A percentile compares a stretch with the other conserved stretches of the same genome.
Conservation (phyloP, 352 stramenopile genomes). For the Globisporangium abappressorium region DNA sequence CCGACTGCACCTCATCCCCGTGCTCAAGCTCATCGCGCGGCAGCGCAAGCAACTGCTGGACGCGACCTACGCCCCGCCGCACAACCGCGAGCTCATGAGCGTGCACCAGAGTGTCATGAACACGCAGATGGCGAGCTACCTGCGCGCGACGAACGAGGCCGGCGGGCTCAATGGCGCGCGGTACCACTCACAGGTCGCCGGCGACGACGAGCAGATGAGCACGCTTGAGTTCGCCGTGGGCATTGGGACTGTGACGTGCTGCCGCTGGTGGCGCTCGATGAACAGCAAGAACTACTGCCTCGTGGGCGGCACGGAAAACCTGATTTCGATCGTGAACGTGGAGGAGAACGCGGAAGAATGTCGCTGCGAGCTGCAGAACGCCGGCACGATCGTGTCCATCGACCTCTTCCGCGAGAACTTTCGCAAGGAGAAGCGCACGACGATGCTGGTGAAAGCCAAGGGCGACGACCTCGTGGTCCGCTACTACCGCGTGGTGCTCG, state of each 20-base stretch:
- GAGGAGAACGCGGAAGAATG: conserved; percentile 84
- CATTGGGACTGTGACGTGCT: conserved; percentile 65
- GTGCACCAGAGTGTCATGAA: conserved; percentile 71
- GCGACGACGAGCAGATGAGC: conserved; percentile 83
- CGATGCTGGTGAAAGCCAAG: conserved; percentile 77
- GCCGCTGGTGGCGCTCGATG: conserved; percentile 77
- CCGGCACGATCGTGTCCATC: conserved; percentile 64
- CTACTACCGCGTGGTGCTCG: conserved; percentile 82
- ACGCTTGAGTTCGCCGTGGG: conserved; percentile 74
- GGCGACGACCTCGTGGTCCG: conserved; percentile 40
- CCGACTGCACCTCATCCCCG: conserved; percentile 70
- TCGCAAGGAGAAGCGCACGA: conserved; percentile 67
- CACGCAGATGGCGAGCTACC: conserved; percentile 80
- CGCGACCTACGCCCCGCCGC: conserved; percentile 42
- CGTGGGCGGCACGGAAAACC: conserved; percentile 64
- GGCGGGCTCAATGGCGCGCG: conserved; percentile 76
- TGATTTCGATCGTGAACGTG: conserved; percentile 86
- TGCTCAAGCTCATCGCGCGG: conserved; percentile 52
- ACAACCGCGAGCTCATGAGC: conserved; percentile 70
- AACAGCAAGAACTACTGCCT: conserved; percentile 86
- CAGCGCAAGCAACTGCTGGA: conserved; percentile 61
- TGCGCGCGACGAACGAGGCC: conserved; percentile 76
- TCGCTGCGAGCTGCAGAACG: conserved; percentile 69
- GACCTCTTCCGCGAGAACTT: conserved; percentile 80
- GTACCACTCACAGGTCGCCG: conserved; percentile 79